Percentiles rank a stretch among this genome's conserved stretches.
Conservation (phyloP, 345 rosid genomes). For the Clausena lansium region DNA sequence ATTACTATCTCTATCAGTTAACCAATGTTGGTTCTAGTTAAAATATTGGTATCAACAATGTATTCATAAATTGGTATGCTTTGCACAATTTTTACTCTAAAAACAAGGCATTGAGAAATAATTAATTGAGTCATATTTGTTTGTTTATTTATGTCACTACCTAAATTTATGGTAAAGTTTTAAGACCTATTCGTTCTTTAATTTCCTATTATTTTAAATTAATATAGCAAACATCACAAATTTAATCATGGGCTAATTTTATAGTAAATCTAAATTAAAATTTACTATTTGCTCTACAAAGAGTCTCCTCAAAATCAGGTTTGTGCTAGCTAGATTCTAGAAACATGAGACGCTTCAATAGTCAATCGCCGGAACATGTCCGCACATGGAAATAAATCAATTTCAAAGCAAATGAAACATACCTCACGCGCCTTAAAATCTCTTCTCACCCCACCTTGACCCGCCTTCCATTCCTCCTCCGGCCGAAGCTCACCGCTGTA, state of each 20-base stretch:
- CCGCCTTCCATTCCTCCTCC: slow-evolving; percentile 2
- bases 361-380: neutral
- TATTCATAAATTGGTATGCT: neutral
- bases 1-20: neutral
- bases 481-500: neutral
- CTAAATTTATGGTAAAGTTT: too few species aligned
- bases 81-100: neutral
- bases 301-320: neutral
- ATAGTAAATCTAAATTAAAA: neutral
- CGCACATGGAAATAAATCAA: neutral
- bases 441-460: slow-evolving; percentile 1
- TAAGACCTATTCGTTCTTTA: too few species aligned
- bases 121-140: neutral
- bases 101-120: too few species aligned
- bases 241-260: too few species aligned
- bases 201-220: too few species aligned
- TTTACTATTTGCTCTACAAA: neutral
- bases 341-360: neutral
- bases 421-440: slow-evolving; percentile 39
- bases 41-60: neutral
- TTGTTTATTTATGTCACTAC: too few species aligned
- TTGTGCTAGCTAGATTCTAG: neutral
- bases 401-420: neutral
- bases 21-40: neutral
- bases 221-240: too few species aligned